Evolutionary conservation across 2,329 filamentous ascomycete species (phyloP).

Genomic region (Metarhizium guizhouense): DNA sequence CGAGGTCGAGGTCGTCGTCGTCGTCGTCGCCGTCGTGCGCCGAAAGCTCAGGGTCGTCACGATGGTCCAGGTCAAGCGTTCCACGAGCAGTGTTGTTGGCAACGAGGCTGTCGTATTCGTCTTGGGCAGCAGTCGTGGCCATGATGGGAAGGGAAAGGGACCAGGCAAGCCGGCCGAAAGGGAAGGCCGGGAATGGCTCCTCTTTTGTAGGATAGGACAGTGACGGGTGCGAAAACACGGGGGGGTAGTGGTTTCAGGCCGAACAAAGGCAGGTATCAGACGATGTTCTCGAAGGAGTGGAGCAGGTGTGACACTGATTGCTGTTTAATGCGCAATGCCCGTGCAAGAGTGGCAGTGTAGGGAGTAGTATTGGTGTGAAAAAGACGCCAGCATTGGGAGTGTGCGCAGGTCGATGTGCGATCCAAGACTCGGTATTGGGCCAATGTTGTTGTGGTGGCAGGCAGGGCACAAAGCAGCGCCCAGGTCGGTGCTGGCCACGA

Average conservation of each 20-base stretch:
- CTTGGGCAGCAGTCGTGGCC: slow-evolving; percentile 53
- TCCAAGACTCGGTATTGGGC: background rate
- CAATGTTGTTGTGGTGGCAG: no score
- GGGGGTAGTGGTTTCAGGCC: background rate
- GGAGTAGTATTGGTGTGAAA: no score
- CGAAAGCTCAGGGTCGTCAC: slow-evolving; percentile 36
- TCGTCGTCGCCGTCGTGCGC: slow-evolving; percentile 36
- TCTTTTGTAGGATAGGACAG: slow-evolving; percentile 1
- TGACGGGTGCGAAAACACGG: background rate
- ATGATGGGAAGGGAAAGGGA: slow-evolving; percentile 29
- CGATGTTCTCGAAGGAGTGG: slow-evolving; percentile 25
- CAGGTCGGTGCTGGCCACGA: background rate
- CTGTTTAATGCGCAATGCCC: background rate
- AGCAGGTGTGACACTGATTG: background rate
- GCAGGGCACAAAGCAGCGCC: background rate
- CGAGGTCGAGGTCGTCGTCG: slow-evolving; percentile 21
- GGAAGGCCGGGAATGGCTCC: background rate
- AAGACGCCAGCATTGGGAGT: no score
- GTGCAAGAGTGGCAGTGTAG: background rate
- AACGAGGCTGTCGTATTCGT: slow-evolving; percentile 57
- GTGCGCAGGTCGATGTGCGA: background rate
- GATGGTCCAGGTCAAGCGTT: slow-evolving; percentile 49
- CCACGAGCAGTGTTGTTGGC: slow-evolving; percentile 41
- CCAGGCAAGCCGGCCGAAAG: background rate
- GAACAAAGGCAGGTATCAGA: slow-evolving; percentile 14